Evolutionary conservation across 139 green algal genomes (phyloP).

Genomic region (Picochlorum costavermella): DNA sequence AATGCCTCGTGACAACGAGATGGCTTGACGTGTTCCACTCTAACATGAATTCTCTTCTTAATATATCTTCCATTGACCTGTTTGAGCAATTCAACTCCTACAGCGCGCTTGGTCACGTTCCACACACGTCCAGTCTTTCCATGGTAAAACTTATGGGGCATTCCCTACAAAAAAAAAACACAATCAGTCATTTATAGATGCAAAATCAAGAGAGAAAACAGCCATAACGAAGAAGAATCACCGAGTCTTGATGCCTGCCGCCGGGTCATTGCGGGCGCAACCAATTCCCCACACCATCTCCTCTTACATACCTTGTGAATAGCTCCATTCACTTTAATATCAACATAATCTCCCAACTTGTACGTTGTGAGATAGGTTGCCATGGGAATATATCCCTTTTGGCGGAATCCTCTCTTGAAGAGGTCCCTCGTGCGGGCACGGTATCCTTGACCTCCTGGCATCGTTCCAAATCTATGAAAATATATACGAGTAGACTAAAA

Average conservation of each 20-base stretch:
- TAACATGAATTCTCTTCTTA: constrained; percentile 94
- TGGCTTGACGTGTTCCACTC: constrained; percentile 90
- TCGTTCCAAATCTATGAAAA: constrained; percentile 10
- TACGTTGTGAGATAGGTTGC: constrained; percentile 89
- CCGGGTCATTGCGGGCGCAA: background rate
- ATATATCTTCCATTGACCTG: constrained; percentile 75
- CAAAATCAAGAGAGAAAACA: too few relatives aligned
- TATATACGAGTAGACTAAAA: constrained; percentile 7
- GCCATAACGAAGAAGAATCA: too few relatives aligned
- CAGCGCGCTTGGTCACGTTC: constrained; percentile 96
- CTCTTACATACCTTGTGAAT: constrained; percentile 78
- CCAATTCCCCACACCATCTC: background rate
- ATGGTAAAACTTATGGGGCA: constrained; percentile 99
- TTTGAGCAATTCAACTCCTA: constrained; percentile 98
- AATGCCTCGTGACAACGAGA: constrained; percentile 95
- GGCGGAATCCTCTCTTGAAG: constrained; percentile 75
- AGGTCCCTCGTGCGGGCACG: constrained; percentile 78
- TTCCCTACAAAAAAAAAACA: constrained; percentile 61
- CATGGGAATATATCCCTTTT: constrained; percentile 84
- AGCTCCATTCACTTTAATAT: constrained; percentile 95
- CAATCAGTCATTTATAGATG: background rate
- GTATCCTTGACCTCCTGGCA: constrained; percentile 69
- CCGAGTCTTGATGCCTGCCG: background rate
- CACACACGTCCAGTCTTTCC: constrained; percentile 91
- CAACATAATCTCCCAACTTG: constrained; percentile 95